These are phyloP conservation scores for Trichophaea hybrida DNA, from an alignment of 2,329 filamentous ascomycete species.

Conservation along the genomic window DNA sequence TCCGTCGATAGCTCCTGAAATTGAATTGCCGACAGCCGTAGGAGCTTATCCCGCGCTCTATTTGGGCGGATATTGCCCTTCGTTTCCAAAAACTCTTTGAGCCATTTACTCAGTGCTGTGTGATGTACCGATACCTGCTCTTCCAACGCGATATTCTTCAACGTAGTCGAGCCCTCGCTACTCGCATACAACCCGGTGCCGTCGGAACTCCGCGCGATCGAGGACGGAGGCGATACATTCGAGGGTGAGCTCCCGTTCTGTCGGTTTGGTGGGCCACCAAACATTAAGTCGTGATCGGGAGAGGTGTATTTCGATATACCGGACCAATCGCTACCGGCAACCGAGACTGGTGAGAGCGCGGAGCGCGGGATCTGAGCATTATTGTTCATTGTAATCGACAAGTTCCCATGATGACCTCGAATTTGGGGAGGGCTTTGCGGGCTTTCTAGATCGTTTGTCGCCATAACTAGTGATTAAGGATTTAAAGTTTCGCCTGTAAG, in stretches of 20 bases:
- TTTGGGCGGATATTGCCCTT: constrained; percentile 19
- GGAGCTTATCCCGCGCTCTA: constrained; percentile 82
- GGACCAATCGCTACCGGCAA: constrained; percentile 63
- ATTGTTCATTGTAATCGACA: constrained; percentile 22
- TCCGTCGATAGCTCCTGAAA: constrained; percentile 97
- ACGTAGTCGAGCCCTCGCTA: constrained; percentile 21
- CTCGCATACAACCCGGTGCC: constrained; percentile 48
- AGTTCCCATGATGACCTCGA: constrained; percentile 32
- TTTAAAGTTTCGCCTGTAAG: neutral
- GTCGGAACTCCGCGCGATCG: constrained; percentile 70
- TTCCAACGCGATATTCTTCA: constrained; percentile 34
- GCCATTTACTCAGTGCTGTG: constrained; percentile 24
- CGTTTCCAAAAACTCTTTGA: constrained; percentile 24
- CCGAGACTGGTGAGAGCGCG: constrained; percentile 22
- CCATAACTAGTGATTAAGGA: neutral
- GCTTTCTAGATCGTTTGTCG: neutral
- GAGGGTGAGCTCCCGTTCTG: constrained; percentile 34
- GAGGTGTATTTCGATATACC: constrained; percentile 48
- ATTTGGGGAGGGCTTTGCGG: neutral
- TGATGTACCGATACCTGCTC: constrained; percentile 39
- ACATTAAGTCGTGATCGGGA: constrained; percentile 29
- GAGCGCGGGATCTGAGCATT: constrained; percentile 15
- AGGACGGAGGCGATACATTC: constrained; percentile 62
- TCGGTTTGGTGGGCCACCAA: constrained; percentile 39
- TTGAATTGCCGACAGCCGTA: constrained; percentile 77